Evolutionary conservation across 768 basidiomycete genomes (phyloP).

Genomic region (Fomitopsis serialis): DNA sequence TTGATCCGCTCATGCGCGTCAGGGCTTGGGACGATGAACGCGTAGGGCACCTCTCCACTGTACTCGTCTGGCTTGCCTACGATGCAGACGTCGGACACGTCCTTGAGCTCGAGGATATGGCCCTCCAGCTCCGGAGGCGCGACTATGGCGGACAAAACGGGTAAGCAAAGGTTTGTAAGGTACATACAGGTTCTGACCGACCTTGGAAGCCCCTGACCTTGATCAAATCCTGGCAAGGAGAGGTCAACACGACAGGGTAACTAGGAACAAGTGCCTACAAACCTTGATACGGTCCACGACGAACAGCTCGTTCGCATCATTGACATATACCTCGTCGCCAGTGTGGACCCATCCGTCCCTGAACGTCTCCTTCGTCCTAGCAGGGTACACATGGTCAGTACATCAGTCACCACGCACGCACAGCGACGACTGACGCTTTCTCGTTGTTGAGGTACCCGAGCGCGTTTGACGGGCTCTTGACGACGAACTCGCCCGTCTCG

Average conservation of each 20-base stretch:
- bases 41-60: constrained; percentile 69
- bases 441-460: constrained; percentile 26
- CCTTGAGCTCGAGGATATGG: constrained; percentile 31
- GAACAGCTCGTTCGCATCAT: constrained; percentile 56
- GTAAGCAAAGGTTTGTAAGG: background rate
- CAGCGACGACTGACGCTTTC: constrained; percentile 10
- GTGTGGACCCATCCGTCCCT: constrained; percentile 55
- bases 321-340: constrained; percentile 65
- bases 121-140: constrained; percentile 33
- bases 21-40: constrained; percentile 53
- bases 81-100: constrained; percentile 36
- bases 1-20: constrained; percentile 33
- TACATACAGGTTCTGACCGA: background rate
- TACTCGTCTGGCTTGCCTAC: constrained; percentile 70
- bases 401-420: background rate
- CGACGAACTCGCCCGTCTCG: constrained; percentile 44
- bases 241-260: background rate
- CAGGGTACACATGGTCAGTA: constrained; percentile 5
- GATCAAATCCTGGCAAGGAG: constrained; percentile 53
- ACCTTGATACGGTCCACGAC: constrained; percentile 72
- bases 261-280: background rate
- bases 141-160: constrained; percentile 13
- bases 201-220: constrained; percentile 50
- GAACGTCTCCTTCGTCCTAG: constrained; percentile 61
- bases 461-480: constrained; percentile 39